Evolutionary conservation across 1,284 basidiomycete species (phyloP), one percentile per base, ranked within the genome.

Genomic region (Phlebopus sp.): DNA sequence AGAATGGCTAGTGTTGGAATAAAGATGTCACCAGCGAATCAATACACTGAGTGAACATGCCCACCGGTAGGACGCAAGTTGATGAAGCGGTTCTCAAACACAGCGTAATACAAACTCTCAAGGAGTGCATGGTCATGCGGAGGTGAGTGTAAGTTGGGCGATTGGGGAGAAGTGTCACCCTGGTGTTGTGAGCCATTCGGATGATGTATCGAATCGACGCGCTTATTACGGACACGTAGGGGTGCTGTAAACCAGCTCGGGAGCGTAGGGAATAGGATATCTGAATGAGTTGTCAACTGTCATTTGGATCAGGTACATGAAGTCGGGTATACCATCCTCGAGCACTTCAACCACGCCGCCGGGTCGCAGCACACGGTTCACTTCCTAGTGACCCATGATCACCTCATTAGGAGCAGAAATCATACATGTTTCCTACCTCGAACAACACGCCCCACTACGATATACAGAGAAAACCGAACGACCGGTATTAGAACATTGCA

Each of bases 311-410:
- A 7, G 27, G 21, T 15, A 30, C 49, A 27, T 42, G n/a, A 37
- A 44, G 35, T 8, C 32, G 14, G 18, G 62, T 69, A 47, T 52
- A 84, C 85, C 86, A 61, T 87, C 81, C 67, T 88, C 85, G 35
- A 84, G 67, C 19, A 85, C 71, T 59, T 89, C 86, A 14, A 86
- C 72, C n/a, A 78, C 74, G 19, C 84, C 86, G 27, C 81, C 83
- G 11, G 82, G 82, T 50, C 76, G 69, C 50, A 89, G 69, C 1
- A 89, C 76, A 45, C 86, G 78, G 49, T 76, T 78, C 18, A 89
- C 72, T 70, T 89, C 86, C 85, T 89, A 39, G 34, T 23, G 45
- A 29, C 35, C 9, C 5, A 32, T 9, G n/a, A 37, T 21, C 23
- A 8, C 17, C 13, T 40, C 37, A 25, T 23, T 42, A 35, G 11